These are phyloP conservation scores for Talaromyces funiculosus DNA, from an alignment of 2,329 filamentous ascomycete genomes.

Conservation along the genomic window DNA sequence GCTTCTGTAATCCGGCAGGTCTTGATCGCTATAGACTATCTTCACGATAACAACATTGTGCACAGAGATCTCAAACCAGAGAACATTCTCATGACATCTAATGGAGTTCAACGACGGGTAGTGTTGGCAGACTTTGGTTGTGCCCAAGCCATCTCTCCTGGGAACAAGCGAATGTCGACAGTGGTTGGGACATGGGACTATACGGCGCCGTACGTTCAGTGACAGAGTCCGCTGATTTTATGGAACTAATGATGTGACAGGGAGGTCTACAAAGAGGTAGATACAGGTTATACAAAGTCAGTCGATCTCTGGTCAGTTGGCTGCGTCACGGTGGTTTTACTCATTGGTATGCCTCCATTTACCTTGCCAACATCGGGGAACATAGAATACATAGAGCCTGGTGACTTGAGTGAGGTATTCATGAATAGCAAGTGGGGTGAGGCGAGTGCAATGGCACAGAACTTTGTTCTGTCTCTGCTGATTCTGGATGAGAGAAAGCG, in stretches of 20 bases:
- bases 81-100: conserved; percentile 56
- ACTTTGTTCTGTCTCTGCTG: conserved; percentile 51
- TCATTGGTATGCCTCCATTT: conserved; percentile 49
- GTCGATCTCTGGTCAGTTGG: conserved; percentile 62
- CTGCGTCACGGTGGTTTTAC: conserved; percentile 47
- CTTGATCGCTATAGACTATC: conserved; percentile 52
- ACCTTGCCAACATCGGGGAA: conserved; percentile 25
- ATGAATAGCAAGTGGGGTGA: conserved; percentile 38
- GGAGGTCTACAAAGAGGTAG: conserved; percentile 20
- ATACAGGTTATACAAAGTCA: conserved; percentile 48
- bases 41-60: conserved; percentile 51
- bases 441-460: conserved; percentile 42
- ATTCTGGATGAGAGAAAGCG: conserved; percentile 45
- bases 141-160: conserved; percentile 35
- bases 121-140: conserved; percentile 59
- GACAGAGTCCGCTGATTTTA: no score
- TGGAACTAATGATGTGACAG: conserved; percentile 16
- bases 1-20: conserved; percentile 53
- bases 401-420: conserved; percentile 44
- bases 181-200: conserved; percentile 53
- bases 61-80: conserved; percentile 61
- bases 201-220: conserved; percentile 51
- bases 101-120: conserved; percentile 46
- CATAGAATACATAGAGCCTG: conserved; percentile 25
- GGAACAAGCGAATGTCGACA: conserved; percentile 46